Evolutionary conservation across 169 alveolate genomes (phyloP).

Genomic region (Amoebophrya sp.): DNA sequence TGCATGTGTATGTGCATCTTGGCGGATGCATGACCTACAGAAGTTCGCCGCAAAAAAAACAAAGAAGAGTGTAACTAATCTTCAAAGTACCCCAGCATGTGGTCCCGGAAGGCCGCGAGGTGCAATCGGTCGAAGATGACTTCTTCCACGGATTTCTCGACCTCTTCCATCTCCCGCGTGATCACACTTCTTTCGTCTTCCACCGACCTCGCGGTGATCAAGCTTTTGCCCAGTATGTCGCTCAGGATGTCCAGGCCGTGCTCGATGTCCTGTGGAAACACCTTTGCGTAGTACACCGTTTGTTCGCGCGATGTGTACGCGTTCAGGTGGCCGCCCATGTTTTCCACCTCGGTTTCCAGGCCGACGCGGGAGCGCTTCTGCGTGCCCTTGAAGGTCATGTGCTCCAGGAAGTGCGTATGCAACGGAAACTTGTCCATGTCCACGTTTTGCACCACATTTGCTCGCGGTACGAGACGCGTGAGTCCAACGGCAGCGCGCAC

Average conservation of each 20-base stretch:
- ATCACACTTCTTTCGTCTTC: conserved; percentile 74
- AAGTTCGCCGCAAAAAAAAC: neutral
- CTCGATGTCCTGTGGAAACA: neutral
- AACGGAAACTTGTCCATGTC: too few species aligned
- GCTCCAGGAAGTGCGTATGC: conserved; percentile 91
- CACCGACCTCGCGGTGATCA: conserved; percentile 11
- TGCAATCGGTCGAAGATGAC: conserved; percentile 73
- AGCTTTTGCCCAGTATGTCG: conserved; percentile 59
- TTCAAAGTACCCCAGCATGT: conserved; percentile 6
- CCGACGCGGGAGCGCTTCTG: conserved; percentile 63
- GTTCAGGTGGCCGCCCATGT: conserved; percentile 89
- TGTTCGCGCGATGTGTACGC: conserved; percentile 95
- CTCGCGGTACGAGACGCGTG: too few species aligned
- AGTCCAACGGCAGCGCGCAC: too few species aligned
- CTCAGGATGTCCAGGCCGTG: conserved; percentile 68
- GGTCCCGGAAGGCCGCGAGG: conserved; percentile 38
- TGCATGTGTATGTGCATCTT: too few species aligned
- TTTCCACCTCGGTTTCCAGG: conserved; percentile 85
- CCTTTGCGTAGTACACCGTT: conserved; percentile 51
- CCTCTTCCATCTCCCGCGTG: conserved; percentile 84
- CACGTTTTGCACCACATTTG: too few species aligned
- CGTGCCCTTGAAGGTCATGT: conserved; percentile 90
- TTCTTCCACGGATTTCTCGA: conserved; percentile 69
- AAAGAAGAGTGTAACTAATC: neutral
- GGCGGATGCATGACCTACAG: conserved; percentile 19